phyloP scores from a whole-genome alignment of 257 asterid genomes.

The Jaltomata sinuosa region DNA sequence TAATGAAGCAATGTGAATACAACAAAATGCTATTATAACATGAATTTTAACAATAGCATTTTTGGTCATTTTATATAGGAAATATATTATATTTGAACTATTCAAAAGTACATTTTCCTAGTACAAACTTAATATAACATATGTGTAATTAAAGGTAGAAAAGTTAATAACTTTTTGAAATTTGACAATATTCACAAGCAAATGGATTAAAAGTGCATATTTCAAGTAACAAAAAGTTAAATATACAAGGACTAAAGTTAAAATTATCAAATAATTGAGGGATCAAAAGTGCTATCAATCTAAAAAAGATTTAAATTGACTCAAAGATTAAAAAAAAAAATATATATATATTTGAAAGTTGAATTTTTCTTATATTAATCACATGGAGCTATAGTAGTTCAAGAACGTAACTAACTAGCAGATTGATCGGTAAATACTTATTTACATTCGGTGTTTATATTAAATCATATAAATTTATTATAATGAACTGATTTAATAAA shows the following conservation, averaged over 20 bases:
- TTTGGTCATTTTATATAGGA: neutral
- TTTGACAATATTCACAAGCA: neutral
- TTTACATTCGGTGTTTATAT: fast-evolving
- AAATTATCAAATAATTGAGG: neutral
- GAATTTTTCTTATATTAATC: no score
- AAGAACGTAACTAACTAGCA: neutral
- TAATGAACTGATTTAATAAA: no score
- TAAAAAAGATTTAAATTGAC: neutral
- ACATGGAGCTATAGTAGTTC: neutral
- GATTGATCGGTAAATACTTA: neutral
- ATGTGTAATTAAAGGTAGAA: neutral
- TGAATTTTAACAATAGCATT: no score
- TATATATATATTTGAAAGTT: no score
- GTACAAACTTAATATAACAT: neutral
- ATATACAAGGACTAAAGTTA: neutral
- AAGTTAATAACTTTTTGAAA: neutral
- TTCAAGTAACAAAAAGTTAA: neutral
- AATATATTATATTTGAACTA: no score
- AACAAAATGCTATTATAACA: no score
- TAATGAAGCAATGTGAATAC: no score
- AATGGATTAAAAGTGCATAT: neutral
- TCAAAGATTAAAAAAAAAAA: no score
- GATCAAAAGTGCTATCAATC: neutral
- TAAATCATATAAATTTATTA: no score
- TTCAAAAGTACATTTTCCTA: no score